Evolutionary conservation across 257 asterid species (phyloP).

Genomic region (Solanum rostratum): DNA sequence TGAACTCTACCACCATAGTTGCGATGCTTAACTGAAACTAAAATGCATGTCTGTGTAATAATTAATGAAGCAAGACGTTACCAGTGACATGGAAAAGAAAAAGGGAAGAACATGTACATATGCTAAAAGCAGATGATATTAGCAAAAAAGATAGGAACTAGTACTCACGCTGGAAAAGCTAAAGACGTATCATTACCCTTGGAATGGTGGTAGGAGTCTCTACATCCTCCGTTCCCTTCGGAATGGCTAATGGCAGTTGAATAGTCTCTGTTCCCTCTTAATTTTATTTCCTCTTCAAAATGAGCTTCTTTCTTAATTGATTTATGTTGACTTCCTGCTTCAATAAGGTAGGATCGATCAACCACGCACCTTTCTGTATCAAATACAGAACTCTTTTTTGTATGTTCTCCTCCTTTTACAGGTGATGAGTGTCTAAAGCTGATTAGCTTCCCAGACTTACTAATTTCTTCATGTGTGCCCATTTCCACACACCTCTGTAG

Average conservation of each 20-base stretch:
- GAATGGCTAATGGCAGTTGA: neutral
- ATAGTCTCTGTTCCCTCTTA: neutral
- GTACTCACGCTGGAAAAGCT: conserved; percentile 29
- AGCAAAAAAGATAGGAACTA: neutral
- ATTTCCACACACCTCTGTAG: conserved; percentile 6
- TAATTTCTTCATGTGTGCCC: conserved; percentile 7
- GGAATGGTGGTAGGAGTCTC: conserved; percentile 5
- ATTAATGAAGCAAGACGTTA: neutral
- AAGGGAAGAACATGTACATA: neutral
- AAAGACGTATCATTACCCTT: conserved; percentile 11
- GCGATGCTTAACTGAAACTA: neutral
- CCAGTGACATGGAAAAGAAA: neutral
- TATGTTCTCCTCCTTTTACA: conserved; percentile 9
- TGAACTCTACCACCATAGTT: neutral
- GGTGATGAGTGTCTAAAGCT: conserved; percentile 3
- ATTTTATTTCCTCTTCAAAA: conserved; percentile 6
- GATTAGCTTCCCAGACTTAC: neutral
- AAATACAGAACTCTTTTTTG: neutral
- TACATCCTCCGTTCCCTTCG: neutral
- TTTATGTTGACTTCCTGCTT: neutral
- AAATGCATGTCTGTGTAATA: neutral
- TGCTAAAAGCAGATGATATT: neutral
- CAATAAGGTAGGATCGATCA: conserved; percentile 6
- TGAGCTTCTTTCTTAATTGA: conserved; percentile 5
- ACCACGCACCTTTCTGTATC: neutral